Evolutionary conservation across 345 rosid genomes (phyloP), one percentile per base, ranked within the genome.

Genomic region (Rhodamnia argentea): DNA sequence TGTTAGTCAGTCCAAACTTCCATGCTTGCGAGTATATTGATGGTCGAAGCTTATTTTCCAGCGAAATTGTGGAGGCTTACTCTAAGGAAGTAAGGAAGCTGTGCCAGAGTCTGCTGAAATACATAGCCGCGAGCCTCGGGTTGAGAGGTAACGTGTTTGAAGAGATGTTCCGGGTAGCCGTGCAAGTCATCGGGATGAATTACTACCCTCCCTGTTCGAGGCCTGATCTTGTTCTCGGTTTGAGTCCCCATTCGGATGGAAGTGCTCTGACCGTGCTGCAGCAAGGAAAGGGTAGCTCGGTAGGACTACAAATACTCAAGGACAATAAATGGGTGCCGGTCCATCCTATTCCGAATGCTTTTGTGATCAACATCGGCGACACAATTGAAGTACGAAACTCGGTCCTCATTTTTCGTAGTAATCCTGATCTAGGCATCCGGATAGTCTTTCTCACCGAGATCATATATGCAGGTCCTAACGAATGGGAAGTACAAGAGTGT

Each of bases 211-310:
- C 99, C 88, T 96, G 99, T 90, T 86, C 98, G 85, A 92, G 96
- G 86, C 99, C 99, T 60, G 98, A 97, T 91, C 98, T 96, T 88
- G 99, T 97, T 85, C 88, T 96, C 55, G 99, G 99, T 23, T 94
- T 97, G 51, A 97, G 99, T 85, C 99, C 98, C 75, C 98, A 97
- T 90, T 96, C 98, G 55, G 99, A 97, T 91, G 99, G 99, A 59
- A 97, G 99, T 92, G 99, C 98, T 81, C 92, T 97, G 74, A 95
- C 99, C 64, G 98, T 96, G 53, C 89, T 97, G 88, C 99, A 96
- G 90, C 99, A 97, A 86, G 91, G 89, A 55, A 94, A 91, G 83
- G 92, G 92, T 37, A 87, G 93, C 89, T 89, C 93, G 60, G 95
- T 88, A 29, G 98, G 98, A 32, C 96, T 97, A 81, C 99, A 97